Percentiles rank a stretch among this genome's conserved stretches.
Conservation (phyloP, 108 stramenopile species). For the Cylindrotheca closterium region DNA sequence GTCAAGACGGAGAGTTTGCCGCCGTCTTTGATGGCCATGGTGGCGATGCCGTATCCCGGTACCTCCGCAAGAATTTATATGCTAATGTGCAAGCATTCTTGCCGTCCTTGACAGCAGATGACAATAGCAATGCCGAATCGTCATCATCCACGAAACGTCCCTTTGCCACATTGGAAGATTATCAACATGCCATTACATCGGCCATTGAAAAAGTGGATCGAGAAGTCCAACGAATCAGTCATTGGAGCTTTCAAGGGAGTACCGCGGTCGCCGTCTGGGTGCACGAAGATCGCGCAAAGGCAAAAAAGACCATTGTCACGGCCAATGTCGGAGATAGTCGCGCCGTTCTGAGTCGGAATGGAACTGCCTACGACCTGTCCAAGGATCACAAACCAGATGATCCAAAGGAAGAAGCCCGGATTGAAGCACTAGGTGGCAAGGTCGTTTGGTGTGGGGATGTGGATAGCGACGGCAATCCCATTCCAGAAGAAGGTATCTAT, state of each 20-base stretch:
- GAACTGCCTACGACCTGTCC: conserved; percentile 70
- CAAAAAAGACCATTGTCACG: conserved; percentile 49
- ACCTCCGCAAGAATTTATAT: conserved; percentile 78
- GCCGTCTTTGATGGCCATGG: conserved; percentile 98
- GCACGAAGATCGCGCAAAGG: conserved; percentile 34
- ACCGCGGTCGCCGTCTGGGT: conserved; percentile 85
- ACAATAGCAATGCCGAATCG: conserved; percentile 18
- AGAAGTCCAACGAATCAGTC: conserved; percentile 56
- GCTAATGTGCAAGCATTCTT: conserved; percentile 60
- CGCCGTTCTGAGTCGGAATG: conserved; percentile 67
- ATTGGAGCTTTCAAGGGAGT: conserved; percentile 86
- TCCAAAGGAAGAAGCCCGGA: conserved; percentile 53
- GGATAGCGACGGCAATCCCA: conserved; percentile 35
- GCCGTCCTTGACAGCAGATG: conserved; percentile 13
- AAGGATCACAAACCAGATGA: conserved; percentile 89
- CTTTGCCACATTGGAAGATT: conserved; percentile 20
- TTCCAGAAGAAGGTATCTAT: conserved; percentile 78
- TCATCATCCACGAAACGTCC: conserved; percentile 14
- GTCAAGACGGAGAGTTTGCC: conserved; percentile 50
- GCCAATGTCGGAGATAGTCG: conserved; percentile 94
- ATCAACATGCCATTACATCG: conserved; percentile 35
- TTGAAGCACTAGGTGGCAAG: conserved; percentile 65
- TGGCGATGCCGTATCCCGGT: conserved; percentile 77
- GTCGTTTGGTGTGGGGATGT: conserved; percentile 72
- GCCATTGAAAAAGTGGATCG: conserved; percentile 68